These are phyloP conservation scores for Petunia secreta DNA, from an alignment of 257 asterid species.

Conservation along the genomic window DNA sequence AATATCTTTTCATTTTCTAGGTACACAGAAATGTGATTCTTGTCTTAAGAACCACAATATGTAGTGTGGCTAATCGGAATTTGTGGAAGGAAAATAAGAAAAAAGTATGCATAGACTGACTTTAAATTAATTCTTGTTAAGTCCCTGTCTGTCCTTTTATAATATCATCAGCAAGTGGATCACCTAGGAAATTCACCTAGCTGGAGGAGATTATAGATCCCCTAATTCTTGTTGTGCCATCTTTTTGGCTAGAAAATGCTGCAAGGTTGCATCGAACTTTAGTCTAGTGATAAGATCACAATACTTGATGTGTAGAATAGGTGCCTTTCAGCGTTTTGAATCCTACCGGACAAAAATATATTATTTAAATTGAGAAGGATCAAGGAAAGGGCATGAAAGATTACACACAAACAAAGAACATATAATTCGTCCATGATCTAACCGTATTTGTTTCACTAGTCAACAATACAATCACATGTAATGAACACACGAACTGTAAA, in stretches of 20 bases:
- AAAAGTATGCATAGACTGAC: slow-evolving; percentile 24
- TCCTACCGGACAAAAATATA: no score
- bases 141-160: slow-evolving; percentile 52
- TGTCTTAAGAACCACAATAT: slow-evolving; percentile 32
- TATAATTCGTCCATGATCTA: no score
- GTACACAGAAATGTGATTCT: slow-evolving; percentile 40
- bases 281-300: not conserved
- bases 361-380: no score
- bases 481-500: no score
- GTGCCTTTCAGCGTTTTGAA: no score
- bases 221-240: slow-evolving; percentile 31
- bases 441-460: no score
- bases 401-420: no score
- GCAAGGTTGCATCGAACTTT: not conserved
- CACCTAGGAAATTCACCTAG: slow-evolving; percentile 41
- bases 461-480: no score
- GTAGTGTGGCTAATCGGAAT: slow-evolving; percentile 22
- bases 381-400: no score
- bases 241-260: not conserved
- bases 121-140: slow-evolving; percentile 39
- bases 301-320: no score
- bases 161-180: slow-evolving; percentile 53
- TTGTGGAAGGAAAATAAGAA: slow-evolving; percentile 25
- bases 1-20: slow-evolving; percentile 11
- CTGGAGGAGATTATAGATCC: slow-evolving; percentile 69